Base-by-base conservation (phyloP, 352 stramenopile species). In the Halophytophthora polymorphica region DNA sequence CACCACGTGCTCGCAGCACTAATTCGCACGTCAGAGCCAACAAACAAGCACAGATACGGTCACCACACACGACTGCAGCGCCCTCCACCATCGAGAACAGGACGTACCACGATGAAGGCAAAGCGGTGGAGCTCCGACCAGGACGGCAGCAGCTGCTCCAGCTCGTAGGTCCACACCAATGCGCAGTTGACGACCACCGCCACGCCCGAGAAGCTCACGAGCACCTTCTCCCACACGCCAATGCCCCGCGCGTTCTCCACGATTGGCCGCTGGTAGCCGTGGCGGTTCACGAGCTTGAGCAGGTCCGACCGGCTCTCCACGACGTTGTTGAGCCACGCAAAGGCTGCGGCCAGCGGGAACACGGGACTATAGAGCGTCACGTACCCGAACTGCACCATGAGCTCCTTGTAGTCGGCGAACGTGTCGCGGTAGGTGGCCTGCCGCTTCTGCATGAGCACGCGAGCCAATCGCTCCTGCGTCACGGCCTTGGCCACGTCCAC, bases 161-260 rank as follows among this genome's bases (percentile, higher is more conserved):
- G 61, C 41, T 88, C 71, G 50, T 82, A 88, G 2, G 72, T 83
- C 62, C 75, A 94, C 53, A 98, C 89, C n/a, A 97, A 71, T 21
- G 85, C 90, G 51, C 90, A 97, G 69, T 98, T 98, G 45, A 96
- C 91, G 18, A 98, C 66, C 42, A 98, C 85, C 10, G 89, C 91
- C 65, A 97, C 80, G 0, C 96, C 83, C 1, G 90, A 94, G 19
- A 97, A 88, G 57, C 93, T 88, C 58, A 97, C 89, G 31, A 98
- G 73, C 47, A 98, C 83, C 47, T 93, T 83, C 49, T 96, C 87
- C 93, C 93, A 98, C 21, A 97, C 84, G 29, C 84, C 88, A 56
- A 96, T 93, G n/a, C 90, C 92, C 34, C 87, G 85, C 18, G 90
- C 86, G 60, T 97, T 93, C 60, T 95, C 69, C 2, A 87, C 79